Evolutionary conservation across 2,329 filamentous ascomycete species (phyloP), one percentile per base, ranked within the genome.

Genomic region (Aplosporella prunicola): DNA sequence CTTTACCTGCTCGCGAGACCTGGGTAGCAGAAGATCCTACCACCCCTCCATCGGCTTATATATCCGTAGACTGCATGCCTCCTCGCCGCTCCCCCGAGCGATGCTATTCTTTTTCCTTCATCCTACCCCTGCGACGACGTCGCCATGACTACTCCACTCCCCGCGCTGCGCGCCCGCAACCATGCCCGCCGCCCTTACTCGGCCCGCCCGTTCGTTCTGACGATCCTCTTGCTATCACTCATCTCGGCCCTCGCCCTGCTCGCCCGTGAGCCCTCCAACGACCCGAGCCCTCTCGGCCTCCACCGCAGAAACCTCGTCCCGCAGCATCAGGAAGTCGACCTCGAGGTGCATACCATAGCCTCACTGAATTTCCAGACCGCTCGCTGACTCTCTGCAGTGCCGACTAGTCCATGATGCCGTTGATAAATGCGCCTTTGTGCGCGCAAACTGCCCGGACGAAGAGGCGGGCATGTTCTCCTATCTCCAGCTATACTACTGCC

Each of bases 381-480:
- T 29, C 13, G 8, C 28, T 31, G 16, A 13, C 35, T 8, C 23
- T 10, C 13, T 17, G 9, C 10, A 43, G 66, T 98, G 91, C 56
- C 80, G 79, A 42, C 66, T 83, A 22, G 85, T 98, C 39, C 85
- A 91, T 58, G 63, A 74, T 32, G 81, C 78, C 35, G 53, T 68
- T 42, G 82, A 98, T 57, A 77, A 95, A 63, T 98, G 91, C 66
- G 78, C 78, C 48, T 96, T 91, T 61, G 77, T 96, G 41, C 76
- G 71, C 47, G 68, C 71, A 40, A 82, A 95, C 58, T 98, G 91
- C 60, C 69, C 73, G 22, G 86, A 93, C 51, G 86, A 95, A 56
- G 84, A 95, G 62, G 83, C 88, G 37, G 89, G 91, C 20, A 74
- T 96, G 44, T 66, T 95, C 41, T 82, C 85, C 17, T 98, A 98